Evolutionary conservation across 106 monocot genomes (phyloP).

Genomic region (Xerophyta viscosa): DNA sequence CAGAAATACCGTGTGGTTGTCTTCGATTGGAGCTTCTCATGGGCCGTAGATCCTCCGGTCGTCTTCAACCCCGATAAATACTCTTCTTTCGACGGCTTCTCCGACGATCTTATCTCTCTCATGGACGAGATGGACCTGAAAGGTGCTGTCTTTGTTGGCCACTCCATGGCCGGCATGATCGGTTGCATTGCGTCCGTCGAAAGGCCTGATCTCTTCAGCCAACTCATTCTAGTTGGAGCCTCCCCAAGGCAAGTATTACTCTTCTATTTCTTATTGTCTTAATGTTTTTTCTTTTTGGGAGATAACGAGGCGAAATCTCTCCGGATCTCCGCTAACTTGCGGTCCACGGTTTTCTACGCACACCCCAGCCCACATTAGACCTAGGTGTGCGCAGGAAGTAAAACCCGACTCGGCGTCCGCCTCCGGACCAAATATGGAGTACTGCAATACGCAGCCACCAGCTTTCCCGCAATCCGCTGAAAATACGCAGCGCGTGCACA

Average conservation of each 20-base stretch:
- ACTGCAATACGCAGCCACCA: no score
- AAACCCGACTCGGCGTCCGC: no score
- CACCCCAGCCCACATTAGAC: no score
- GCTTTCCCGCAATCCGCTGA: no score
- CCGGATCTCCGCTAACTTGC: no score
- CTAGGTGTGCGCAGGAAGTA: no score
- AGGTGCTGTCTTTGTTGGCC: conserved; percentile 35
- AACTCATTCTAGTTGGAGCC: conserved; percentile 55
- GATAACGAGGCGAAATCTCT: no score
- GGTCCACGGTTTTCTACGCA: no score
- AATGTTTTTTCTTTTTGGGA: no score
- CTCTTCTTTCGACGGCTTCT: conserved; percentile 24
- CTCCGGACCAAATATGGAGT: no score
- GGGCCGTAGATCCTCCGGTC: neutral
- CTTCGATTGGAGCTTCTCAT: conserved; percentile 63
- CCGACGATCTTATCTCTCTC: conserved; percentile 42
- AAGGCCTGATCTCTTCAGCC: conserved; percentile 45
- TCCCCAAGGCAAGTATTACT: conserved; percentile 36
- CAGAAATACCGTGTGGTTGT: conserved; percentile 22
- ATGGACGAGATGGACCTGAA: conserved; percentile 29
- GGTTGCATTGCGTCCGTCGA: conserved; percentile 59
- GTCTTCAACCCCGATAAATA: conserved; percentile 4
- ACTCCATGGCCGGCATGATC: conserved; percentile 73
- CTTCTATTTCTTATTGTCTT: no score
- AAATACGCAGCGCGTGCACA: no score